phyloP scores from a whole-genome alignment of 73 alveolate genomes.

The Stentor roeselii region DNA sequence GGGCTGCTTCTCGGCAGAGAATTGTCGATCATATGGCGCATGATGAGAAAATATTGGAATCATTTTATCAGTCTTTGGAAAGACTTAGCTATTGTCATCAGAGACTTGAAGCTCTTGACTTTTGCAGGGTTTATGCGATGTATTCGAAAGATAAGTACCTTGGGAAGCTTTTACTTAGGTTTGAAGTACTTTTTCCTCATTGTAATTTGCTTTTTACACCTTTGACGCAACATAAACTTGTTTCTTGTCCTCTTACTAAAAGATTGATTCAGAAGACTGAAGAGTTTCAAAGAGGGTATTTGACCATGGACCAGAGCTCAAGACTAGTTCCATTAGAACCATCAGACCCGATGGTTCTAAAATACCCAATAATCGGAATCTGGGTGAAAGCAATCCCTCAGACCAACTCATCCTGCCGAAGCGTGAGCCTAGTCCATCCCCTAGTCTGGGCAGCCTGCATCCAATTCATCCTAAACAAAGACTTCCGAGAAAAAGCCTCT shows the following conservation, averaged over 20 bases:
- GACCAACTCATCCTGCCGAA: neutral
- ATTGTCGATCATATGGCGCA: neutral
- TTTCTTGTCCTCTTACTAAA: slow-evolving; percentile 12
- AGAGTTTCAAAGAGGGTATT: slow-evolving; percentile 20
- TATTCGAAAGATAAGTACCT: neutral
- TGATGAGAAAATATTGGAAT: neutral
- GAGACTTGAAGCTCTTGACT: neutral
- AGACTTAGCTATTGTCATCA: neutral
- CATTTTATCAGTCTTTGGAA: neutral
- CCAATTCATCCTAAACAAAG: neutral
- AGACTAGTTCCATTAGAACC: slow-evolving; percentile 26
- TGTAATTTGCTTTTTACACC: neutral
- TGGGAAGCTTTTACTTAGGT: neutral
- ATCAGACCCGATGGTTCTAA: slow-evolving; percentile 12
- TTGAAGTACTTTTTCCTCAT: slow-evolving; percentile 4
- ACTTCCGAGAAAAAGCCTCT: slow-evolving; percentile 18
- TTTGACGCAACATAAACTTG: neutral
- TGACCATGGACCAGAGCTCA: slow-evolving; percentile 30
- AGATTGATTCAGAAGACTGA: neutral
- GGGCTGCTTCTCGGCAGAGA: neutral
- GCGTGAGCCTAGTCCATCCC: slow-evolving; percentile 2
- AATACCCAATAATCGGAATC: slow-evolving; percentile 26
- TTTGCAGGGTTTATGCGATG: neutral
- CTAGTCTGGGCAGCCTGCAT: slow-evolving; percentile 29
- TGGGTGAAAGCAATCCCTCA: neutral